phyloP scores from a whole-genome alignment of 805 yeast genomes.

The Starmerella apicola region DNA sequence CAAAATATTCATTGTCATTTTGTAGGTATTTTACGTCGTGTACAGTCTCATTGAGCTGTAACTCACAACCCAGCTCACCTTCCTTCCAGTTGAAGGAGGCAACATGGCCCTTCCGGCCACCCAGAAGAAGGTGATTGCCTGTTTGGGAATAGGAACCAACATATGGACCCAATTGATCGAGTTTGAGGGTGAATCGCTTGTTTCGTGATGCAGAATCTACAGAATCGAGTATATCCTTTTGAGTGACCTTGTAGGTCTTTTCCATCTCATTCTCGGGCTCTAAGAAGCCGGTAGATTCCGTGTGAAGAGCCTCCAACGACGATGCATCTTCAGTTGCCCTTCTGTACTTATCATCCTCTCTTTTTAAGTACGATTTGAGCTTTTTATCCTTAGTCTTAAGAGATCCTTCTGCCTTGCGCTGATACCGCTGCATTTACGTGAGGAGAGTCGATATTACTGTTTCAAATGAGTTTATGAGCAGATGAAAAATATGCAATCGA shows the following conservation, averaged over 20 bases:
- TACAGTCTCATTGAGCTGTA: conserved; percentile 78
- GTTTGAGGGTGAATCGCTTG: conserved; percentile 58
- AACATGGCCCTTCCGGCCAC: conserved; percentile 88
- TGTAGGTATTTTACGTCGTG: conserved; percentile 83
- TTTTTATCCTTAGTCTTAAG: conserved; percentile 40
- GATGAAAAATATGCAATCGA: no score
- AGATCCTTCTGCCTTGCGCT: conserved; percentile 41
- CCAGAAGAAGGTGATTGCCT: conserved; percentile 73
- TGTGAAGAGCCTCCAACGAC: conserved; percentile 69
- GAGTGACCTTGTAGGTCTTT: conserved; percentile 73
- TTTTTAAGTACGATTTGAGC: conserved; percentile 32
- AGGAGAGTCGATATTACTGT: no score
- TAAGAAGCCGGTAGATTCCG: conserved; percentile 72
- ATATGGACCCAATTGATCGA: conserved; percentile 81
- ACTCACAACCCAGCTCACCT: conserved; percentile 69
- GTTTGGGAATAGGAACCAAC: conserved; percentile 64
- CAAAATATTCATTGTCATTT: conserved; percentile 75
- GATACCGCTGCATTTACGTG: conserved; percentile 22
- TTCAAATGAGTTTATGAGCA: neutral
- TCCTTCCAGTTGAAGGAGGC: conserved; percentile 94
- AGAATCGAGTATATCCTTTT: conserved; percentile 57
- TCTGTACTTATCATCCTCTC: conserved; percentile 57
- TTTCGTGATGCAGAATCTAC: conserved; percentile 68
- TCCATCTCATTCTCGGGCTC: conserved; percentile 94
- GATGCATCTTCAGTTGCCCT: conserved; percentile 77